phyloP scores from a whole-genome alignment of 2,329 filamentous ascomycete genomes.

The Exophiala mesophila region DNA sequence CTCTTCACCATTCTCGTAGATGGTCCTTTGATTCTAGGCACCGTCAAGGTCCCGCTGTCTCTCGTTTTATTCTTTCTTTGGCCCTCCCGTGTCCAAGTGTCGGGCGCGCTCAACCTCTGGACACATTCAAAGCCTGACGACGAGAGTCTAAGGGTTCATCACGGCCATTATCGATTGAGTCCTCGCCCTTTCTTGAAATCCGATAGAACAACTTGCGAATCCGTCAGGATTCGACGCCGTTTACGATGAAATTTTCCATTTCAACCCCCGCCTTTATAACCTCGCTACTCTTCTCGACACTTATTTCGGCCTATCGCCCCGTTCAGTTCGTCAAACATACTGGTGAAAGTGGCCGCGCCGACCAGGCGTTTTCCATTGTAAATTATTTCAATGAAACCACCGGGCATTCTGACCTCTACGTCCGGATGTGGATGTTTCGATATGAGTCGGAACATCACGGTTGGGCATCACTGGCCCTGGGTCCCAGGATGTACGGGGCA shows the following conservation, averaged over 20 bases:
- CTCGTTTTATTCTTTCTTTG: no score
- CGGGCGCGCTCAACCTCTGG: no score
- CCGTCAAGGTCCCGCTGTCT: no score
- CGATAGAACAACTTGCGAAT: no score
- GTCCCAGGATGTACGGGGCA: conserved; percentile 24
- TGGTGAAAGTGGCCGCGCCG: conserved; percentile 22
- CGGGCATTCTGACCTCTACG: conserved; percentile 23
- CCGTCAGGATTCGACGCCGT: no score
- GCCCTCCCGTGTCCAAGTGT: no score
- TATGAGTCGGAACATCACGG: conserved; percentile 21
- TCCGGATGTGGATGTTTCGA: conserved; percentile 25
- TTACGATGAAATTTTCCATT: background rate
- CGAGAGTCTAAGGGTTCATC: no score
- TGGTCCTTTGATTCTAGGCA: no score
- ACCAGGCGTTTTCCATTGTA: conserved; percentile 24
- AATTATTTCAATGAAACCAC: conserved; percentile 26
- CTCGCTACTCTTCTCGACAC: conserved; percentile 6
- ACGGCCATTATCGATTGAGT: no score
- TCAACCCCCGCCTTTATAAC: background rate
- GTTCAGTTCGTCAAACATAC: conserved; percentile 28
- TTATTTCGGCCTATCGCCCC: conserved; percentile 24
- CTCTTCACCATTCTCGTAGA: no score
- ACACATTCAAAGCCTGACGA: no score
- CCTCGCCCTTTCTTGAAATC: no score
- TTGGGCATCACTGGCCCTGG: conserved; percentile 25